Evolutionary conservation across 345 rosid genomes (phyloP).

Genomic region (Gossypium ekmanianum): DNA sequence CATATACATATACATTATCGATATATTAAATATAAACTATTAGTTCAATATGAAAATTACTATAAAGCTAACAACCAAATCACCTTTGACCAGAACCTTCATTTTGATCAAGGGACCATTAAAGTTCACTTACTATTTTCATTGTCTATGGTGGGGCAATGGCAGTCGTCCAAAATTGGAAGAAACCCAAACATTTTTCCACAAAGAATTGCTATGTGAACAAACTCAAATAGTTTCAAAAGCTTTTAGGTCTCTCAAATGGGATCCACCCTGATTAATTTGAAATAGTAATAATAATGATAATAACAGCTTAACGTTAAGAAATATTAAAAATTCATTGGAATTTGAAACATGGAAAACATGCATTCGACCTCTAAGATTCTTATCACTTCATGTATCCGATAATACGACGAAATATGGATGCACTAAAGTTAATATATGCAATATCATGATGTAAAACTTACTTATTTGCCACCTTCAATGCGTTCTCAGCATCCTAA

Average conservation of each 20-base stretch:
- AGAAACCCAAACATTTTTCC: not conserved
- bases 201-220: not conserved
- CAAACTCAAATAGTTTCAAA: slow-evolving; percentile 1
- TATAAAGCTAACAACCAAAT: not conserved
- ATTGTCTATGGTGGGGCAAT: too few relatives aligned
- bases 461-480: not conserved
- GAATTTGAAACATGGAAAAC: not conserved
- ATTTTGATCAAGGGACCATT: not conserved
- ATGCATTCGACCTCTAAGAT: not conserved
- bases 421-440: not conserved
- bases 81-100: not conserved
- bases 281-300: too few relatives aligned
- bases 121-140: too few relatives aligned
- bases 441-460: not conserved
- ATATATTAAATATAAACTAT: too few relatives aligned
- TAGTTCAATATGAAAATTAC: too few relatives aligned
- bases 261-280: not conserved
- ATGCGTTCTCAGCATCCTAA: too few relatives aligned
- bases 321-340: not conserved
- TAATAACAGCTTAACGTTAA: not conserved
- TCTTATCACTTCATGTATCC: not conserved
- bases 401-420: not conserved
- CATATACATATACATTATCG: too few relatives aligned
- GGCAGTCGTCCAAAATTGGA: not conserved
- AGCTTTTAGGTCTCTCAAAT: not conserved